Evolutionary conservation across 2,329 filamentous ascomycete genomes (phyloP), one percentile per base, ranked within the genome.

Genomic region (Cordyceps cateniannulata): DNA sequence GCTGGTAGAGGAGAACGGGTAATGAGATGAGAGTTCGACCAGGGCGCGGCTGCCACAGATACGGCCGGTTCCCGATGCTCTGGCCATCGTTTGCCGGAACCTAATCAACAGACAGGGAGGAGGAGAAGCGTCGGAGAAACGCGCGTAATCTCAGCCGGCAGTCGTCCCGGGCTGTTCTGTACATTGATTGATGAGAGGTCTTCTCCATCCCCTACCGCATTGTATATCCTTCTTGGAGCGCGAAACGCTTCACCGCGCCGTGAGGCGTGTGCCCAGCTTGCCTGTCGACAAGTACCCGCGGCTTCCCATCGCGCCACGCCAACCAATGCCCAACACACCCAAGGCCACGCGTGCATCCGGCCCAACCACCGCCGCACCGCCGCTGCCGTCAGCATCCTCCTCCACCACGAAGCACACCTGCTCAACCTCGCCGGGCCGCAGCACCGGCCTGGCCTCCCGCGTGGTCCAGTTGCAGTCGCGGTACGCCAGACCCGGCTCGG

Each of bases 241-340:
- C 32, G 5, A 35, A 35, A 14, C 32, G 10, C 38, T 5, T 73
- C 67, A 75, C 63, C 67, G 66, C 24, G 65, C 65, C 32, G 32
- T 12, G 18, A 72, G 68, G 66, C 81, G 79, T 60, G 82, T 81
- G 14, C 84, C 83, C 64, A 96, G 76, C 80, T 89, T 93, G 10
- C 93, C 93, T 7, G 95, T 99, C 49, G 88, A 91, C 70, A 99
- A 77, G 67, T 86, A 93, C 0, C 95, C 95, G 67, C 85, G 84
- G 74, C 93, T 95, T 0, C 95, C 95, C 88, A 97, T 93, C 63
- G 90, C 85, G 42, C 89, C 89, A 64, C 90, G 83, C 95, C 95
- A 99, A 59, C 91, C 88, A 62, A 98, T 89, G 48, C 87, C 88
- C 66, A 98, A 75, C 64, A 95, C 86, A 5, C 93, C 93, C 70